These are phyloP conservation scores for Coemansia sp. DNA, from an alignment of 192 early-diverging fungal genomes.

Conservation along the genomic window DNA sequence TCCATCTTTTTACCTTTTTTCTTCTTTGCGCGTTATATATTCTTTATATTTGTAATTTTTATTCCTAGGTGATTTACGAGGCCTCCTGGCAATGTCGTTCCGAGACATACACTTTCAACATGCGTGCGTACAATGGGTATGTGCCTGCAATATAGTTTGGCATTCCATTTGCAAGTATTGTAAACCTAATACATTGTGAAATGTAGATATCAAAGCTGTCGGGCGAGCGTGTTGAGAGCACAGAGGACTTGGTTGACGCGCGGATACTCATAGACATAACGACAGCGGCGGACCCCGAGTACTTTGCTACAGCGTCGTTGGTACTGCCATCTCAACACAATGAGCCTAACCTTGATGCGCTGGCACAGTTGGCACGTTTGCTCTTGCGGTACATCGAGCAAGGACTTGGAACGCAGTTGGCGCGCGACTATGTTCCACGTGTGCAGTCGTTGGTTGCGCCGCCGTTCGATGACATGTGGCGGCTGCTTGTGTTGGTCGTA, in stretches of 20 bases:
- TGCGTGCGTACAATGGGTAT: constrained; percentile 40
- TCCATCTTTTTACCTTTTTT: no score
- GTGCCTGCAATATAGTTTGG: neutral
- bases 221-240: constrained; percentile 14
- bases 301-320: constrained; percentile 48
- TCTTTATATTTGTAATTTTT: no score
- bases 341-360: constrained; percentile 41
- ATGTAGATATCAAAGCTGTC: constrained; percentile 34
- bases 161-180: constrained; percentile 1
- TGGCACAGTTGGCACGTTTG: constrained; percentile 48
- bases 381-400: constrained; percentile 43
- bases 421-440: constrained; percentile 33
- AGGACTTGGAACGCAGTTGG: constrained; percentile 21
- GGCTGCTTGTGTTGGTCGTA: constrained; percentile 39
- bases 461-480: constrained; percentile 51
- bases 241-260: constrained; percentile 38
- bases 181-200: neutral
- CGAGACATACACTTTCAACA: constrained; percentile 28
- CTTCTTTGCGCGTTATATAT: no score
- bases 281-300: constrained; percentile 44
- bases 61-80: no score
- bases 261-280: constrained; percentile 37
- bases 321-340: constrained; percentile 25
- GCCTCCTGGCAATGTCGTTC: constrained; percentile 12
- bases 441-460: constrained; percentile 21